phyloP scores from a whole-genome alignment of 257 asterid species.

The Solanum chiquidenum region DNA sequence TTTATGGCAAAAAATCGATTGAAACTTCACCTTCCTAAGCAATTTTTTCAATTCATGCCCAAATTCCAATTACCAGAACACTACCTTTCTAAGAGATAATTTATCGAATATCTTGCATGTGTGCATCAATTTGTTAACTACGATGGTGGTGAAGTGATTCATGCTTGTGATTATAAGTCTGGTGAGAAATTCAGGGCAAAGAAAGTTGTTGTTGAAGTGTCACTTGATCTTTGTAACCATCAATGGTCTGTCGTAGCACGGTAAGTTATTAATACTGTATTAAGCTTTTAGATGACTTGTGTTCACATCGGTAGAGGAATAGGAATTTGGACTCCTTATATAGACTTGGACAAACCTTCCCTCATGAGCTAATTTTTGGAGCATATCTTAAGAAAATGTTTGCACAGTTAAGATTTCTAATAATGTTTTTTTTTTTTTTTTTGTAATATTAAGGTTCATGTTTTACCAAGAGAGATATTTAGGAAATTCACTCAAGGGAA shows the following conservation, averaged over 20 bases:
- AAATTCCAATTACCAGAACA: no score
- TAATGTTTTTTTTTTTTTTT: neutral
- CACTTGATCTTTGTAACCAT: constrained; percentile 12
- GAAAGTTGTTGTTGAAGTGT: constrained; percentile 4
- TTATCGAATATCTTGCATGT: no score
- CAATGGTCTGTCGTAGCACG: constrained; percentile 17
- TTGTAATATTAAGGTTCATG: constrained; percentile 43
- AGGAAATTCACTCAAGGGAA: constrained; percentile 55
- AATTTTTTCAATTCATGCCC: no score
- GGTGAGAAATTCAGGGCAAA: constrained; percentile 3
- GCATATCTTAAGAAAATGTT: no score
- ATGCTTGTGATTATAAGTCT: constrained; percentile 7
- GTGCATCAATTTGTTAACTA: constrained; percentile 27
- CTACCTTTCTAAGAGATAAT: no score
- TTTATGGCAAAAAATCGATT: no score
- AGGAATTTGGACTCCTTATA: no score
- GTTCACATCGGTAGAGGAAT: neutral
- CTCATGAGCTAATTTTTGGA: no score
- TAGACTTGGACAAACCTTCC: no score
- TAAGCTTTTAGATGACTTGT: neutral
- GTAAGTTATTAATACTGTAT: constrained; percentile 1
- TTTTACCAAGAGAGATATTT: constrained; percentile 42
- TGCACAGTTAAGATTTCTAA: neutral
- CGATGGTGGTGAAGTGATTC: constrained; percentile 15
- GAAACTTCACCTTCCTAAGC: no score